Conservation (phyloP, 768 basidiomycete genomes). For the Termitomyces sp. region DNA sequence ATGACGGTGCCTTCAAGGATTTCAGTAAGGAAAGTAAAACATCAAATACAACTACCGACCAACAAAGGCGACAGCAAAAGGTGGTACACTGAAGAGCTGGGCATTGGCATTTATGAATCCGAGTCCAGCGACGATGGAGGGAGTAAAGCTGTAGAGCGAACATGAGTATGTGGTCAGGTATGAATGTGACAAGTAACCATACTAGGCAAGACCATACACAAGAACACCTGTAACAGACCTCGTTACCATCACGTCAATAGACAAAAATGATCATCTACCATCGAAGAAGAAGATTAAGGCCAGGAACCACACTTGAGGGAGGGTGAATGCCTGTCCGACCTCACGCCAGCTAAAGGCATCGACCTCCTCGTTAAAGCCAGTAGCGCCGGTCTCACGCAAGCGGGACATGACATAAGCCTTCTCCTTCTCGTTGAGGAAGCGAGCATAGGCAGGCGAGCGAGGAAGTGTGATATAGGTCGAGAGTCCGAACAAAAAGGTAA, state of each 20-base stretch:
- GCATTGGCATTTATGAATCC: constrained; percentile 34
- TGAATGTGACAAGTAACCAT: no score
- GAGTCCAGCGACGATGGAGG: constrained; percentile 55
- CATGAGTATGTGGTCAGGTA: background rate
- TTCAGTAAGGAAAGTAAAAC: background rate
- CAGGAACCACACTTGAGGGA: no score
- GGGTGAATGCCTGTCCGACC: no score
- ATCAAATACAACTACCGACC: constrained; percentile 29
- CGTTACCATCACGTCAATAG: no score
- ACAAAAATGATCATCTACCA: background rate
- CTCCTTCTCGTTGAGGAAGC: no score
- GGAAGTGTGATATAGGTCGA: no score
- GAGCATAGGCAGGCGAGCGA: no score
- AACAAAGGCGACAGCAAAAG: constrained; percentile 48
- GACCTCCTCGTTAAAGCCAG: no score
- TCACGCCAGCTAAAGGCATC: no score
- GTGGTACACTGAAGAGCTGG: constrained; percentile 65
- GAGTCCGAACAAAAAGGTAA: no score
- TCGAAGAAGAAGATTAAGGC: constrained; percentile 24
- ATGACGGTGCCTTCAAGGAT: constrained; percentile 26
- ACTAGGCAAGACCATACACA: constrained; percentile 14
- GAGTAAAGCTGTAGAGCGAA: constrained; percentile 43
- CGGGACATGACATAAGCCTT: no score
- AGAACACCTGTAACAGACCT: constrained; percentile 27
- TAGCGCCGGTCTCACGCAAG: no score